phyloP scores from a whole-genome alignment of 164 flowering plant species.

The Houttuynia cordata region DNA sequence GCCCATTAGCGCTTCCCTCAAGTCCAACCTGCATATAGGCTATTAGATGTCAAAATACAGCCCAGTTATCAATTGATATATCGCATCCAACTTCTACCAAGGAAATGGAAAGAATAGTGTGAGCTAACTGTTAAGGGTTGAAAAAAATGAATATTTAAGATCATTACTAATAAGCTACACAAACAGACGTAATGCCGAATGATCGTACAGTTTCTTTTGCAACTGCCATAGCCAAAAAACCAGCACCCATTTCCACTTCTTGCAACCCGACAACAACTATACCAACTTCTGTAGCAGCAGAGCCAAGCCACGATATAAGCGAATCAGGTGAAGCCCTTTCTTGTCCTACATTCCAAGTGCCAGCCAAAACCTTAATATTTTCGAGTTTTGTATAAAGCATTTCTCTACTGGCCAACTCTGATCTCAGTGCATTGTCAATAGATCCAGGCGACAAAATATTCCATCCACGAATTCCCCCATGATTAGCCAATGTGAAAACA shows the following conservation, averaged over 20 bases:
- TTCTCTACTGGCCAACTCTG: conserved; percentile 60
- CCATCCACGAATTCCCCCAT: conserved; percentile 99
- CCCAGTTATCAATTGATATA: not conserved
- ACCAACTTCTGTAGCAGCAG: conserved; percentile 65
- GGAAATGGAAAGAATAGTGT: not conserved
- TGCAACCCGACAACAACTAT: conserved; percentile 89
- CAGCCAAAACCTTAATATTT: conserved; percentile 51
- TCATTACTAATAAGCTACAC: not conserved
- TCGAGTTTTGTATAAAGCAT: conserved; percentile 38
- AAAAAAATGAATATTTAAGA: not conserved
- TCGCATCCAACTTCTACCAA: not conserved
- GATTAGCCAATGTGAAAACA: conserved; percentile 76
- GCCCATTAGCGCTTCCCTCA: conserved; percentile 87
- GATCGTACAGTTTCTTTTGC: conserved; percentile 90
- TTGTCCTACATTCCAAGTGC: conserved; percentile 99
- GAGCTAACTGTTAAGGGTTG: not conserved
- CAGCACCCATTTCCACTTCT: conserved; percentile 99
- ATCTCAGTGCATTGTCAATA: conserved; percentile 50
- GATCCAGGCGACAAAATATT: conserved; percentile 69
- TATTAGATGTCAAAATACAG: not conserved
- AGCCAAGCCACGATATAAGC: conserved; percentile 81
- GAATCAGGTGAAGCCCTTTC: conserved; percentile 78
- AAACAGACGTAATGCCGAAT: not conserved
- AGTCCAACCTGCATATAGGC: conserved; percentile 69
- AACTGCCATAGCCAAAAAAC: conserved; percentile 96